Conservation (phyloP, 2,329 filamentous ascomycete genomes). For the Stachybotrys chartarum region DNA sequence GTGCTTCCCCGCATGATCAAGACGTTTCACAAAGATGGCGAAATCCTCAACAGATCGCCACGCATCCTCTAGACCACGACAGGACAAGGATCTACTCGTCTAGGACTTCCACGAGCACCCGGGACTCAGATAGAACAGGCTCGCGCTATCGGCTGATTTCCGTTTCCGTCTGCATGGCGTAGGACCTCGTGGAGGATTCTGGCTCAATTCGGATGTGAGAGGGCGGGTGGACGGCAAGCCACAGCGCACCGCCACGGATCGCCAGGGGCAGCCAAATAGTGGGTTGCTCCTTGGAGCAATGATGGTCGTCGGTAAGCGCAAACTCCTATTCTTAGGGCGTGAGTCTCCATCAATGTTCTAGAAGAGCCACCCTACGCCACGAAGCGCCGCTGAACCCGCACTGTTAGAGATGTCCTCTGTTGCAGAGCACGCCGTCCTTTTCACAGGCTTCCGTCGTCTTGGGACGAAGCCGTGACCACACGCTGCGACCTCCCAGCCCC, state of each 20-base stretch:
- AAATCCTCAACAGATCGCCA: no score
- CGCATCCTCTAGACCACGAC: no score
- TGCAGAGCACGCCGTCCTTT: neutral
- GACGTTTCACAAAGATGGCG: no score
- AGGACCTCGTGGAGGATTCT: neutral
- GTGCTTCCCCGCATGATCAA: no score
- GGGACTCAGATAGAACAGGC: neutral
- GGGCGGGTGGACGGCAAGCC: neutral
- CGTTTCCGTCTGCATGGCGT: neutral
- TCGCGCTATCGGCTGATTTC: neutral
- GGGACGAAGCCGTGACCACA: neutral
- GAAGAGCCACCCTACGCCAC: neutral
- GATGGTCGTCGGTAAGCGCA: neutral
- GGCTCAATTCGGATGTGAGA: neutral
- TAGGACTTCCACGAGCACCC: neutral
- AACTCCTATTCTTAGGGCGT: neutral
- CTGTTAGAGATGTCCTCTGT: neutral
- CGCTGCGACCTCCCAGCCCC: neutral
- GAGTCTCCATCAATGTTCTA: neutral
- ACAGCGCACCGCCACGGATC: neutral
- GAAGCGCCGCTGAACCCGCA: no score
- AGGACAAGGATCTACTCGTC: neutral
- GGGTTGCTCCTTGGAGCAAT: no score
- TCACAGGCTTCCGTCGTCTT: neutral
- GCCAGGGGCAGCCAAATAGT: neutral